A percentile compares a stretch with the other conserved stretches of the same genome.
phyloP scores from a whole-genome alignment of 768 basidiomycete species.

The Glaciozyma martinii region DNA sequence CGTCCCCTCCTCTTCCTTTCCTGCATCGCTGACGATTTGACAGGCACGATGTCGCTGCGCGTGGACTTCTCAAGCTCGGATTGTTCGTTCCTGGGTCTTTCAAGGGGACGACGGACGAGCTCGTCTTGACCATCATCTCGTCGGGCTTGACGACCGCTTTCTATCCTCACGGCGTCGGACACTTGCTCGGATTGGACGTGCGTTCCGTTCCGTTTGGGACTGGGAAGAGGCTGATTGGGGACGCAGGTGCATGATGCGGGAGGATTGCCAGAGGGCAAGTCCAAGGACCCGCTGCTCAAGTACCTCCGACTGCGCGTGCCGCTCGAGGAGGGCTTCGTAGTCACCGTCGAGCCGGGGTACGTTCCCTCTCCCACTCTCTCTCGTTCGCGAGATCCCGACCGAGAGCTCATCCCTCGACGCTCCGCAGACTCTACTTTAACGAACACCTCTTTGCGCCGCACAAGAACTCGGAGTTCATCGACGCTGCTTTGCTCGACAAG shows the following conservation, averaged over 20 bases:
- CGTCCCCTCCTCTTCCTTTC: neutral
- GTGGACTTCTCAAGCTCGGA: slow-evolving; percentile 70
- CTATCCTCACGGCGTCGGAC: slow-evolving; percentile 74
- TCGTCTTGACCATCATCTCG: slow-evolving; percentile 49
- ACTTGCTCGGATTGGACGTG: slow-evolving; percentile 64
- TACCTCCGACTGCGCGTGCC: slow-evolving; percentile 71
- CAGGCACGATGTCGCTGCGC: slow-evolving; percentile 64
- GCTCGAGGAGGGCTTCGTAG: slow-evolving; percentile 70
- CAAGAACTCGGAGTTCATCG: slow-evolving; percentile 56
- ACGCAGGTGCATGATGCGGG: slow-evolving; percentile 14
- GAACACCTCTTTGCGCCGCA: slow-evolving; percentile 48
- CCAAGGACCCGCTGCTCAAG: slow-evolving; percentile 50
- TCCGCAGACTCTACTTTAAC: slow-evolving; percentile 41
- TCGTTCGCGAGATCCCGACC: slow-evolving; percentile 60
- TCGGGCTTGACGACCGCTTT: slow-evolving; percentile 74
- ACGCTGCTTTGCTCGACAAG: slow-evolving; percentile 56
- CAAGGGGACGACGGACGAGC: slow-evolving; percentile 42
- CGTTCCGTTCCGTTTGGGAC: slow-evolving; percentile 43
- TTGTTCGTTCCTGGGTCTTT: slow-evolving; percentile 67
- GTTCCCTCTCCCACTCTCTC: neutral
- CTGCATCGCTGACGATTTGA: neutral
- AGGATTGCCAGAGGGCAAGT: slow-evolving; percentile 30
- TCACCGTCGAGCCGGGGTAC: slow-evolving; percentile 40
- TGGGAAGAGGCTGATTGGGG: neutral
- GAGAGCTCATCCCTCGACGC: too few species aligned